Conservation (phyloP, 2,329 filamentous ascomycete genomes). For the Dactylellina haptotyla region DNA sequence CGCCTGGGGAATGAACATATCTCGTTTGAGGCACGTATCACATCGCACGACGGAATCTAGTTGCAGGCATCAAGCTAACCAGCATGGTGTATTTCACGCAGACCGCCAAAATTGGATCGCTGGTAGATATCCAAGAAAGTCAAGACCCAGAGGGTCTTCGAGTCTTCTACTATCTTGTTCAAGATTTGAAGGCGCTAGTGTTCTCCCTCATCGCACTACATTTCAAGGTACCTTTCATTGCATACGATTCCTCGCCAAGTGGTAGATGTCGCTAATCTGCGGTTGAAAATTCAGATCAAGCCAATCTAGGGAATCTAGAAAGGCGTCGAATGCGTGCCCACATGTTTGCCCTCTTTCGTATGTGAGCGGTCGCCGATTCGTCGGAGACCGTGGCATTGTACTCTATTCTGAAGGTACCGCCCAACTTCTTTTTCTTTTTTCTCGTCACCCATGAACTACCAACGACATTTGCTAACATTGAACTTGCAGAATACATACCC, state of each 20-base stretch:
- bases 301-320: conserved; percentile 33
- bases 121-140: conserved; percentile 96
- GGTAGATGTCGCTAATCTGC: neutral
- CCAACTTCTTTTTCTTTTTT: neutral
- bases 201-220: conserved; percentile 96
- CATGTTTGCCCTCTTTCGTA: conserved; percentile 9
- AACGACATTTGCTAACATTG: conserved; percentile 17
- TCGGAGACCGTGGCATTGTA: conserved; percentile 49
- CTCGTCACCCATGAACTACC: neutral
- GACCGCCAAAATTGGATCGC: conserved; percentile 97
- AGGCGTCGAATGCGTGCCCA: neutral
- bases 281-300: conserved; percentile 34
- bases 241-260: too few species aligned
- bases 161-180: conserved; percentile 98
- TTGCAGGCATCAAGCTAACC: conserved; percentile 54
- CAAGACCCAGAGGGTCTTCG: conserved; percentile 93
- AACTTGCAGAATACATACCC: conserved; percentile 20
- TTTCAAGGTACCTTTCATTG: conserved; percentile 76
- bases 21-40: conserved; percentile 82
- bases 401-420: conserved; percentile 39
- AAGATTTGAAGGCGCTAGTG: conserved; percentile 94
- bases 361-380: conserved; percentile 41
- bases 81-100: conserved; percentile 62
- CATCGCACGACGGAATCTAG: neutral
- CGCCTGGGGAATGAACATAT: conserved; percentile 94